These are phyloP conservation scores for Gaeumannomyces tritici DNA, from an alignment of 2,329 filamentous ascomycete genomes.

Conservation along the genomic window DNA sequence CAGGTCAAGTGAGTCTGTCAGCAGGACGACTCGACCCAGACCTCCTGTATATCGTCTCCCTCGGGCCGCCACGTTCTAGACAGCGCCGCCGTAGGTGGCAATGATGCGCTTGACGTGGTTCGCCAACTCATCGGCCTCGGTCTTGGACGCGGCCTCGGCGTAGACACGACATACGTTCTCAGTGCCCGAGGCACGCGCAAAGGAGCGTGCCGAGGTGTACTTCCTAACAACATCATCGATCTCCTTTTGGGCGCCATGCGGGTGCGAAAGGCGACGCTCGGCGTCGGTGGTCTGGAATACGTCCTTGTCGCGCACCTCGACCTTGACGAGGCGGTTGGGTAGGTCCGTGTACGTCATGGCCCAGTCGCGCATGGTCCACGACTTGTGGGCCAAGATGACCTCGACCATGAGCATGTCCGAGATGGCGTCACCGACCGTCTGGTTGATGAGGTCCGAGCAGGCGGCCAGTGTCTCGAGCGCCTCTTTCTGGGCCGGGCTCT, in stretches of 20 bases:
- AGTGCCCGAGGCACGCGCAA: conserved; percentile 87
- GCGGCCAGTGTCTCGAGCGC: conserved; percentile 78
- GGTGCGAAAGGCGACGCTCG: conserved; percentile 76
- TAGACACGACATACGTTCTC: conserved; percentile 96
- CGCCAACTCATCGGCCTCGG: conserved; percentile 84
- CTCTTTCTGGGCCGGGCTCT: conserved; percentile 85
- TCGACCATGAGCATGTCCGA: conserved; percentile 95
- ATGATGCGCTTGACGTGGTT: conserved; percentile 72
- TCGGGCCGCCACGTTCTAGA: background rate
- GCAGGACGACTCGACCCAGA: background rate
- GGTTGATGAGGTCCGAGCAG: conserved; percentile 88
- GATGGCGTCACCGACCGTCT: conserved; percentile 92
- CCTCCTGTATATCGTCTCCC: background rate
- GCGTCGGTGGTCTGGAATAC: conserved; percentile 88
- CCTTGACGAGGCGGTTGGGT: conserved; percentile 88
- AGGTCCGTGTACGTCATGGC: conserved; percentile 86
- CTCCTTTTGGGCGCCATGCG: conserved; percentile 68
- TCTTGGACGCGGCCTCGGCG: conserved; percentile 81
- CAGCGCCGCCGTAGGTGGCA: conserved; percentile 39
- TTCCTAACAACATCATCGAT: conserved; percentile 86
- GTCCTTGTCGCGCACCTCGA: conserved; percentile 80
- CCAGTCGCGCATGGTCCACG: conserved; percentile 86
- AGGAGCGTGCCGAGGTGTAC: conserved; percentile 81
- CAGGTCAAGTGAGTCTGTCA: background rate
- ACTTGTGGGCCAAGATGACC: conserved; percentile 90